Conservation (phyloP, 495 filamentous ascomycete genomes). For the Lasiosphaeris hirsuta region DNA sequence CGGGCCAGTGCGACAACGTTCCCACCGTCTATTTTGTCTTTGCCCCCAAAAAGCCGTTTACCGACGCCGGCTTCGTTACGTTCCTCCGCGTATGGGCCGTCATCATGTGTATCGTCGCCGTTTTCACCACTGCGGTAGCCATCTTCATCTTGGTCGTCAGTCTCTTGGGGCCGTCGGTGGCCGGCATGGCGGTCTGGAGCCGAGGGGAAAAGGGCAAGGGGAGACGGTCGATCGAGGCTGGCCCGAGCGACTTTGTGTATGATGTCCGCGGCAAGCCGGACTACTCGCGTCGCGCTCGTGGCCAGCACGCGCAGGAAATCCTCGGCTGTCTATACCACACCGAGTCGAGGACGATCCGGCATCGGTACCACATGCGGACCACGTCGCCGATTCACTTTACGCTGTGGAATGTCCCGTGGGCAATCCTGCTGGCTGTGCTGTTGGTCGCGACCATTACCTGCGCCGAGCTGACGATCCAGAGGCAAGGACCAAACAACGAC, state of each 20-base stretch:
- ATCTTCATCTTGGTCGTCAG: constrained; percentile 22
- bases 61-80: constrained; percentile 18
- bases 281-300: constrained; percentile 22
- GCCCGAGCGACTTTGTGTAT: background rate
- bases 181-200: constrained; percentile 14
- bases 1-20: constrained; percentile 22
- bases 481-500: constrained; percentile 26
- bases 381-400: constrained; percentile 21
- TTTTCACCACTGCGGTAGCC: constrained; percentile 24
- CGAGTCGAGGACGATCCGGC: constrained; percentile 18
- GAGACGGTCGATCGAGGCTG: constrained; percentile 19
- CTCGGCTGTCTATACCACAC: constrained; percentile 24
- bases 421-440: constrained; percentile 23
- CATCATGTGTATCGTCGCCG: constrained; percentile 26
- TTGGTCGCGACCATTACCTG: constrained; percentile 21
- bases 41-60: constrained; percentile 28
- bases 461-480: constrained; percentile 24
- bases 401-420: constrained; percentile 29
- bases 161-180: constrained; percentile 16
- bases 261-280: constrained; percentile 14
- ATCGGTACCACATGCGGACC: constrained; percentile 19
- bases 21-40: constrained; percentile 31
- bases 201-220: background rate
- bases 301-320: constrained; percentile 25
- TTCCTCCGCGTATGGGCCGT: constrained; percentile 30